These are phyloP conservation scores for Neonectria punicea DNA, from an alignment of 2,329 filamentous ascomycete genomes.

Conservation along the genomic window DNA sequence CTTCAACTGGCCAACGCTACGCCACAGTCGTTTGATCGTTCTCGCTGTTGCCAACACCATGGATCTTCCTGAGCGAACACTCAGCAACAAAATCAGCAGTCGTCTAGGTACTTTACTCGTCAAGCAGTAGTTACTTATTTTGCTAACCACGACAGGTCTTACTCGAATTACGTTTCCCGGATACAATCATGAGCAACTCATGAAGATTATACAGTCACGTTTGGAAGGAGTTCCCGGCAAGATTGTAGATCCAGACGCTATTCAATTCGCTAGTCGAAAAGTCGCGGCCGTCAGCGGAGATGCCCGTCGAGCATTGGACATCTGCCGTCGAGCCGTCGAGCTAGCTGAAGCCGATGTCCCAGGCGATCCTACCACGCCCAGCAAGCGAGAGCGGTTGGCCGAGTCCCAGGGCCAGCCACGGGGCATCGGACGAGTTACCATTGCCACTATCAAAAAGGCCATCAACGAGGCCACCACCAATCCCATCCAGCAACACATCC, in stretches of 20 bases:
- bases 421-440: constrained; percentile 75
- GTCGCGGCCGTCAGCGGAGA: constrained; percentile 97
- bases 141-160: constrained; percentile 61
- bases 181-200: constrained; percentile 96
- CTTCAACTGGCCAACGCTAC: constrained; percentile 97
- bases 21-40: constrained; percentile 93
- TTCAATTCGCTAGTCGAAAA: constrained; percentile 96
- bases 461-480: constrained; percentile 96
- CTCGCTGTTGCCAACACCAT: constrained; percentile 98
- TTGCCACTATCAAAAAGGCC: constrained; percentile 90
- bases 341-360: constrained; percentile 81
- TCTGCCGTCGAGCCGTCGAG: constrained; percentile 94
- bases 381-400: constrained; percentile 56
- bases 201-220: constrained; percentile 96
- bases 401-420: constrained; percentile 41
- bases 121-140: background rate
- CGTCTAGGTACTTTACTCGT: constrained; percentile 66
- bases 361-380: constrained; percentile 68
- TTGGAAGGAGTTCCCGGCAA: constrained; percentile 88
- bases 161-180: constrained; percentile 97
- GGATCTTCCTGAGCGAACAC: constrained; percentile 94
- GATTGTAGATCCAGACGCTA: constrained; percentile 90
- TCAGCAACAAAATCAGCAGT: constrained; percentile 98
- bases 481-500: constrained; percentile 89
- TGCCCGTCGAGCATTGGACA: constrained; percentile 90